A percentile compares a stretch with the other conserved stretches of the same genome.
Evolutionary conservation across 2,329 filamentous ascomycete genomes (phyloP).

Genomic region (Colletotrichum sp.): DNA sequence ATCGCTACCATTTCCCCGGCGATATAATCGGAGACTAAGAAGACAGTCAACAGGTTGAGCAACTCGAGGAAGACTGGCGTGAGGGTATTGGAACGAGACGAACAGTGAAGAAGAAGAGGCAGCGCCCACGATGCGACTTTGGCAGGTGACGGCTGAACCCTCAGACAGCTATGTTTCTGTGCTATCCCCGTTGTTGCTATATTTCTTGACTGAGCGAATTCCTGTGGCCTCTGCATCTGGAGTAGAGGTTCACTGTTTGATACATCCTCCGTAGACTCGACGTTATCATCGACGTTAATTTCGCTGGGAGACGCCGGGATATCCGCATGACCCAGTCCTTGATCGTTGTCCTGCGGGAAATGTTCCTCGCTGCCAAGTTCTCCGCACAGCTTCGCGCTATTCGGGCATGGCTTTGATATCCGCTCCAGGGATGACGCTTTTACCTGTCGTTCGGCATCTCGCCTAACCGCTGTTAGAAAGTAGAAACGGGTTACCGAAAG

Average conservation of each 20-base stretch:
- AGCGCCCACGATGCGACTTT: not conserved
- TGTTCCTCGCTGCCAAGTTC: not conserved
- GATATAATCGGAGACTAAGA: conserved; percentile 24
- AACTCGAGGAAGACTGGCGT: not conserved
- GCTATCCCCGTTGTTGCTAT: not conserved
- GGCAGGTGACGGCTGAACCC: not conserved
- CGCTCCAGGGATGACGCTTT: not conserved
- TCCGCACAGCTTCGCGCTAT: not conserved
- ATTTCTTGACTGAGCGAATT: not conserved
- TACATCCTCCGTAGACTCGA: not conserved
- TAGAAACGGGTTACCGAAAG: not conserved
- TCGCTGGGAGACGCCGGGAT: not conserved
- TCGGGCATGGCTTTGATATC: not conserved
- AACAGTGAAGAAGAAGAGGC: not conserved
- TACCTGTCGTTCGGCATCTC: not conserved
- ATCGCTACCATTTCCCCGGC: conserved; percentile 26
- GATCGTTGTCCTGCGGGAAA: not conserved
- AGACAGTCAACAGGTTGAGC: not conserved
- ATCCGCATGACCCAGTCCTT: not conserved
- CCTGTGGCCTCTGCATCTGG: not conserved
- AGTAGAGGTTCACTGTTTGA: not conserved
- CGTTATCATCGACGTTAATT: not conserved
- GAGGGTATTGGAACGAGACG: not conserved
- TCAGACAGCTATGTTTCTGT: not conserved
- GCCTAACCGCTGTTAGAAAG: not conserved